These are phyloP conservation scores for Pelargonium nanum DNA, from an alignment of 345 rosid genomes.

Conservation along the genomic window DNA sequence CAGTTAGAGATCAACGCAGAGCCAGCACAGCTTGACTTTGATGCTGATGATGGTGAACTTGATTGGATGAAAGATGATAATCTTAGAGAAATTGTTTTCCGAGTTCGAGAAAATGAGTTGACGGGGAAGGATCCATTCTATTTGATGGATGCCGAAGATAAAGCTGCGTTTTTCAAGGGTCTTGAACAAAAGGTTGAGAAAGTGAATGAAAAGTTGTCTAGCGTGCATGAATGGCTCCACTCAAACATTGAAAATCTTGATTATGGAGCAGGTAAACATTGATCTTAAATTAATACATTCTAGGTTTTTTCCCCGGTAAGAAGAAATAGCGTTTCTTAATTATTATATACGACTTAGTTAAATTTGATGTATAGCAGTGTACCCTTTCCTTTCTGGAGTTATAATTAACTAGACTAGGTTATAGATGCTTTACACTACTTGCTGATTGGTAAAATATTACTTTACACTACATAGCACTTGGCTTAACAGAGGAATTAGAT, in stretches of 20 bases:
- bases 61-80: constrained; percentile 88
- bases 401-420: too few relatives aligned
- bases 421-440: too few relatives aligned
- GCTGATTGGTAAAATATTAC: too few relatives aligned
- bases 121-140: constrained; percentile 80
- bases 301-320: too few relatives aligned
- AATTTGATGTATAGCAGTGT: too few relatives aligned
- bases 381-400: too few relatives aligned
- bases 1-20: constrained; percentile 21
- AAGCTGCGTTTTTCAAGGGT: constrained; percentile 64
- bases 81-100: constrained; percentile 70
- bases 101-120: constrained; percentile 82
- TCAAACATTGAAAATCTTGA: constrained; percentile 81
- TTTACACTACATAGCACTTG: too few relatives aligned
- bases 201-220: constrained; percentile 58
- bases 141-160: constrained; percentile 58
- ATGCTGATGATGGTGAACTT: constrained; percentile 46
- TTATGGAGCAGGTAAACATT: constrained; percentile 72
- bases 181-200: constrained; percentile 75
- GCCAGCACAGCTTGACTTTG: constrained; percentile 32
- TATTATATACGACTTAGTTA: too few relatives aligned
- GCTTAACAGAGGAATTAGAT: too few relatives aligned
- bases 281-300: not conserved
- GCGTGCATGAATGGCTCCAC: constrained; percentile 72
- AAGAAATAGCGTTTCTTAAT: too few relatives aligned